phyloP scores from a whole-genome alignment of 345 rosid genomes.

The Acer negundo region DNA sequence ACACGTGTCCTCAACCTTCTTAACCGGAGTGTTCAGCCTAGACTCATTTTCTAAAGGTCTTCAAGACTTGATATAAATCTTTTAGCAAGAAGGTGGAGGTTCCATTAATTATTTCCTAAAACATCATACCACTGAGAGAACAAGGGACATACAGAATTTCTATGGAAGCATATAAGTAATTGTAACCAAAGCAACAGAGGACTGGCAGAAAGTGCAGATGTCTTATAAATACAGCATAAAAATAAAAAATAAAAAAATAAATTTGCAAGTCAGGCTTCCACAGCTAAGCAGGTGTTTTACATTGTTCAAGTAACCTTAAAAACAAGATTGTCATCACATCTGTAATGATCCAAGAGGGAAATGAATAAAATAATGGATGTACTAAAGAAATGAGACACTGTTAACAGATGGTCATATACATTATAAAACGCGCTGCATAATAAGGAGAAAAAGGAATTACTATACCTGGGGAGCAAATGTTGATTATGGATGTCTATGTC shows the following conservation, averaged over 20 bases:
- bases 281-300: neutral
- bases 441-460: neutral
- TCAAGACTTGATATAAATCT: neutral
- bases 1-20: neutral
- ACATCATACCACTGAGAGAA: neutral
- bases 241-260: neutral
- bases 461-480: conserved; percentile 79
- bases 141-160: neutral
- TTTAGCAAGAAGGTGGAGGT: neutral
- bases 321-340: neutral
- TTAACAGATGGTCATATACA: neutral
- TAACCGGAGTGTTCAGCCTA: conserved; percentile 1
- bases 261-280: neutral
- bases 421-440: neutral
- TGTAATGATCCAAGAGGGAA: conserved; percentile 1
- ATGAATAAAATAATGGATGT: conserved; percentile 1
- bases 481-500: conserved; percentile 86
- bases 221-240: neutral
- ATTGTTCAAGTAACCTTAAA: neutral
- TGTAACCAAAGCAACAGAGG: neutral
- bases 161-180: neutral
- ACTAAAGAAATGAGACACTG: neutral
- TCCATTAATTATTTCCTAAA: neutral
- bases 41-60: neutral
- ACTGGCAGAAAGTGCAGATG: neutral